A percentile compares a stretch with the other conserved stretches of the same genome.
phyloP scores from a whole-genome alignment of 2,329 filamentous ascomycete species.

The Chalaropsis thielavioides region DNA sequence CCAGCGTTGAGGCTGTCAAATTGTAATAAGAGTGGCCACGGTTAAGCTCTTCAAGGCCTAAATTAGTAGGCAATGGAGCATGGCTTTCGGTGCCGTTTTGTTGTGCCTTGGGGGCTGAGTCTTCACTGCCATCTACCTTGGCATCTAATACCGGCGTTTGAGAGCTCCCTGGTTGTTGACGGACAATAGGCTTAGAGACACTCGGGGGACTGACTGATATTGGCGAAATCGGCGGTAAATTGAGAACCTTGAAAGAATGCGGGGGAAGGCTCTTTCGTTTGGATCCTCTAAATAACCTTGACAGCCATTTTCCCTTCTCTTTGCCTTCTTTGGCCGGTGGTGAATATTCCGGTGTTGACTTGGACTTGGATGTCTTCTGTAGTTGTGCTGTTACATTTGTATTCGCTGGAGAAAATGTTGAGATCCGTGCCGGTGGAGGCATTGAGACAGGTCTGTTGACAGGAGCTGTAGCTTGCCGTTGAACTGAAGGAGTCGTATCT shows the following conservation, averaged over 20 bases:
- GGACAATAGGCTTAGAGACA: background rate
- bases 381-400: background rate
- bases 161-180: background rate
- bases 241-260: slow-evolving; percentile 7
- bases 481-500: background rate
- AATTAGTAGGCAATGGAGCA: background rate
- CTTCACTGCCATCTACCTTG: background rate
- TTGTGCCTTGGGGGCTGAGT: background rate
- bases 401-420: background rate
- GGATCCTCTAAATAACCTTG: slow-evolving; percentile 2
- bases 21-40: too few relatives aligned
- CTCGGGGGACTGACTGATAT: background rate
- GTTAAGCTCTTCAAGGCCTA: background rate
- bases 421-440: background rate
- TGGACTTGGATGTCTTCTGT: background rate
- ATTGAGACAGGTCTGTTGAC: slow-evolving; percentile 5
- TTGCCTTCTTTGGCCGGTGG: background rate
- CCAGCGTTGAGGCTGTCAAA: background rate
- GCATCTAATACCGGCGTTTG: background rate
- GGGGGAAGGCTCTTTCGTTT: background rate
- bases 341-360: background rate
- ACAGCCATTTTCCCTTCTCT: slow-evolving; percentile 10
- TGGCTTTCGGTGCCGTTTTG: slow-evolving; percentile 1
- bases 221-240: background rate
- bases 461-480: background rate